Percentiles rank a stretch among this genome's conserved stretches.
phyloP scores from a whole-genome alignment of 148 eudicot genomes.

The Suaeda aralocaspica region DNA sequence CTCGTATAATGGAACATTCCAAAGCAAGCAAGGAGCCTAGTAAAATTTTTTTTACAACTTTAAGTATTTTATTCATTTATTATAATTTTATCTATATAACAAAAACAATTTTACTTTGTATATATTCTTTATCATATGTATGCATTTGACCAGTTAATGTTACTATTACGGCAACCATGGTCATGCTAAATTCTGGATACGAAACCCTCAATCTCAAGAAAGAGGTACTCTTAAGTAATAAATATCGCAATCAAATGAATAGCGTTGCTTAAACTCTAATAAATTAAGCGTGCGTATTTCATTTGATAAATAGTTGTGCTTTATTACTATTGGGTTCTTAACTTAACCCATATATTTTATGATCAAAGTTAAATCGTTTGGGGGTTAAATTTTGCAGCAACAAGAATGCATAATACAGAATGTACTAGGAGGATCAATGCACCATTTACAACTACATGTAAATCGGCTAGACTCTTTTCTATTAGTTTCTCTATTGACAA shows the following conservation, averaged over 20 bases:
- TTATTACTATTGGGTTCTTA: no score
- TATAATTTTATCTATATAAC: no score
- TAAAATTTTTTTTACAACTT: conserved; percentile 9
- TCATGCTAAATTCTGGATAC: conserved; percentile 22
- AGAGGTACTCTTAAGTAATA: no score
- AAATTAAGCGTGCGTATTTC: no score
- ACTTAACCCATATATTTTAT: no score
- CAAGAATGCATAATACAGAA: conserved; percentile 29
- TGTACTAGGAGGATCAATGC: conserved; percentile 18
- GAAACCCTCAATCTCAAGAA: conserved; percentile 21
- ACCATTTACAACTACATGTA: conserved; percentile 24
- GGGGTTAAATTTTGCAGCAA: conserved; percentile 13
- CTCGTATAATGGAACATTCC: conserved; percentile 26
- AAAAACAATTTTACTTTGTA: no score
- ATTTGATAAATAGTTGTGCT: no score
- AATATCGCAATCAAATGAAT: no score
- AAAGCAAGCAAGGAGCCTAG: conserved; percentile 30
- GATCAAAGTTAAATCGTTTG: no score
- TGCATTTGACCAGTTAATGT: conserved; percentile 25
- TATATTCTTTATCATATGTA: no score
- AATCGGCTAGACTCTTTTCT: conserved; percentile 23
- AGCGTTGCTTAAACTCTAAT: no score
- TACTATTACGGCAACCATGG: conserved; percentile 23
- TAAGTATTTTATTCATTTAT: no score
- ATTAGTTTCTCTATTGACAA: conserved; percentile 19